phyloP scores from a whole-genome alignment of 192 early-diverging fungal species.

The Obelidium mucronatum region DNA sequence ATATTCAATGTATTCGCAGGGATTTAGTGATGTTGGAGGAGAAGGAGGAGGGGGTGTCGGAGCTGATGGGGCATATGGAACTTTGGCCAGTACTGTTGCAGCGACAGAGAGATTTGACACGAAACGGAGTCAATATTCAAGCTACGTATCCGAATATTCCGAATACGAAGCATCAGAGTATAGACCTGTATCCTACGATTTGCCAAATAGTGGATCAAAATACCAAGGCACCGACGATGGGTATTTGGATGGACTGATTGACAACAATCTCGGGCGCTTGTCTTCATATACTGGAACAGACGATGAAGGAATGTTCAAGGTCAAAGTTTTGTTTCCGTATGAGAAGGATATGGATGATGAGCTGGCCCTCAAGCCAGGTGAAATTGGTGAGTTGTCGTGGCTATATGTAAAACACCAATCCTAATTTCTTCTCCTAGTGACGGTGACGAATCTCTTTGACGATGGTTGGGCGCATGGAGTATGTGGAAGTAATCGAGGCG shows the following conservation, averaged over 20 bases:
- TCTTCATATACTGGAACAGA: too few relatives aligned
- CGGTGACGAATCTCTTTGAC: constrained; percentile 32
- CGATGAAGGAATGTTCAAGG: constrained; percentile 27
- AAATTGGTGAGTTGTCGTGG: constrained; percentile 25
- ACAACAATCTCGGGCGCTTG: neutral
- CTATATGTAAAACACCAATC: neutral
- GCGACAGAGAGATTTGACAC: neutral
- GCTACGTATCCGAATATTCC: neutral
- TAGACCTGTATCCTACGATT: constrained; percentile 4
- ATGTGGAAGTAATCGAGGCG: neutral
- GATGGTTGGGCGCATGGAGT: constrained; percentile 35
- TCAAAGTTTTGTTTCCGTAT: constrained; percentile 35
- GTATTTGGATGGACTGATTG: neutral
- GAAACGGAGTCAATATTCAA: neutral
- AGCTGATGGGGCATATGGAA: too few relatives aligned
- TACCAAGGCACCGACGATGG: neutral
- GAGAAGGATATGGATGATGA: constrained; percentile 29
- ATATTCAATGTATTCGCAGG: constrained; percentile 6
- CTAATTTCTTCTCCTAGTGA: neutral
- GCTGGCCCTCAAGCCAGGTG: constrained; percentile 19
- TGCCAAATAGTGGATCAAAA: neutral
- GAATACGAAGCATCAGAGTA: constrained; percentile 1
- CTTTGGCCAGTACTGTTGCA: neutral
- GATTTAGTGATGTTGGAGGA: too few relatives aligned
- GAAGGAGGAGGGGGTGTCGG: too few relatives aligned